Conservation (phyloP, 2,329 filamentous ascomycete species). For the Clonostachys rhizophaga region DNA sequence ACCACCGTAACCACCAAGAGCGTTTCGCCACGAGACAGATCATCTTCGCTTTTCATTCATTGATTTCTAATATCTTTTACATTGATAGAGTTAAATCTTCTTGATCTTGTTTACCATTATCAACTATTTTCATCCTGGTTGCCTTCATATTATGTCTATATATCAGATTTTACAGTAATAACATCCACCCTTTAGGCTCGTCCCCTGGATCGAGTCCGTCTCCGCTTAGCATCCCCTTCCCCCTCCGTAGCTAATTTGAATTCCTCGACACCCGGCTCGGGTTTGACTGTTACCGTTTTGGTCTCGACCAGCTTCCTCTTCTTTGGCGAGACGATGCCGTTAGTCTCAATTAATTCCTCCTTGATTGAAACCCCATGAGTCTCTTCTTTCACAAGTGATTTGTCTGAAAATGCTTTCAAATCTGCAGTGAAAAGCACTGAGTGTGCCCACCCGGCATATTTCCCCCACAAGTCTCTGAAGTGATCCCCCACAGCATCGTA, state of each 20-base stretch:
- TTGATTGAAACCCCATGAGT: background rate
- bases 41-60: background rate
- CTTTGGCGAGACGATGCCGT: constrained; percentile 6
- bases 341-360: background rate
- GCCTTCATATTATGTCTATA: too few species aligned
- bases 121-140: too few species aligned
- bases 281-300: constrained; percentile 10
- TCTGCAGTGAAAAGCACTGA: constrained; percentile 95
- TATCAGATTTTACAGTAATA: too few species aligned
- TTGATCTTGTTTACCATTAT: too few species aligned
- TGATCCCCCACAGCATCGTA: constrained; percentile 90
- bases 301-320: constrained; percentile 20
- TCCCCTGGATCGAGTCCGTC: constrained; percentile 11
- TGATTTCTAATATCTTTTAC: background rate
- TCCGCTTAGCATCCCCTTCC: constrained; percentile 18
- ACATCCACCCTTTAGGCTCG: background rate
- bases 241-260: constrained; percentile 6
- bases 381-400: constrained; percentile 22
- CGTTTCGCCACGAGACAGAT: background rate
- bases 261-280: constrained; percentile 12
- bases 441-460: constrained; percentile 95
- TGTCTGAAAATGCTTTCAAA: constrained; percentile 75
- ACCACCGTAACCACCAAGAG: background rate
- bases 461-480: constrained; percentile 85
- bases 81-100: too few species aligned